Percentiles rank a stretch among this genome's conserved stretches.
Evolutionary conservation across 306 rosid species (phyloP).

Genomic region (Hippophae gyantsensis): DNA sequence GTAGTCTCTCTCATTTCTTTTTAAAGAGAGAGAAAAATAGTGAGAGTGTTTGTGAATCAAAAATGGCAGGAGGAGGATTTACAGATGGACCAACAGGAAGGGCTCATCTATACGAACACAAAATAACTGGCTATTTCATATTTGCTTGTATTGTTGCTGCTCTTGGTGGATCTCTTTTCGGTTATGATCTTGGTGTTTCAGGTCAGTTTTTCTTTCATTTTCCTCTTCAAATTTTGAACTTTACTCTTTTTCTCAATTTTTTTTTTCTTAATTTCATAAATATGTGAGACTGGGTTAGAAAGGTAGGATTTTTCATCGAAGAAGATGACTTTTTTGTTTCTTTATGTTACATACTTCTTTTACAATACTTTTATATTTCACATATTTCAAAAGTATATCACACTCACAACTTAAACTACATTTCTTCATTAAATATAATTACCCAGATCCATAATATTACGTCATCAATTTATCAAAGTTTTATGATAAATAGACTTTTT

Average conservation of each 20-base stretch:
- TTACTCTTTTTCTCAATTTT: not conserved
- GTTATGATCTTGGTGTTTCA: constrained; percentile 92
- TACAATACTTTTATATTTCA: no score
- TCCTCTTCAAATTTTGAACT: not conserved
- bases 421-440: no score
- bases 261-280: constrained; percentile 7
- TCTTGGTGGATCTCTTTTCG: constrained; percentile 82
- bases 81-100: constrained; percentile 28
- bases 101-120: constrained; percentile 65
- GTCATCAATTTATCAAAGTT: no score
- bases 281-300: not conserved
- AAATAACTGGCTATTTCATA: constrained; percentile 51
- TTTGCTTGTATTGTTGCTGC: constrained; percentile 69
- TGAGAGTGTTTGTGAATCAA: not conserved
- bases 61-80: constrained; percentile 67
- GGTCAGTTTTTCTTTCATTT: constrained; percentile 32
- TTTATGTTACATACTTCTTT: not conserved
- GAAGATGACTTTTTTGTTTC: not conserved
- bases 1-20: no score
- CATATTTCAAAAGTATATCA: no score
- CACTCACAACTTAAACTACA: no score
- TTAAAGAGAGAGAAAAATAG: not conserved
- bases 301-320: not conserved
- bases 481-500: no score
- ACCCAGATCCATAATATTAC: no score